Percentiles rank a stretch among this genome's conserved stretches.
Evolutionary conservation across 768 basidiomycete genomes (phyloP).

Genomic region (Gymnopilus junonius): DNA sequence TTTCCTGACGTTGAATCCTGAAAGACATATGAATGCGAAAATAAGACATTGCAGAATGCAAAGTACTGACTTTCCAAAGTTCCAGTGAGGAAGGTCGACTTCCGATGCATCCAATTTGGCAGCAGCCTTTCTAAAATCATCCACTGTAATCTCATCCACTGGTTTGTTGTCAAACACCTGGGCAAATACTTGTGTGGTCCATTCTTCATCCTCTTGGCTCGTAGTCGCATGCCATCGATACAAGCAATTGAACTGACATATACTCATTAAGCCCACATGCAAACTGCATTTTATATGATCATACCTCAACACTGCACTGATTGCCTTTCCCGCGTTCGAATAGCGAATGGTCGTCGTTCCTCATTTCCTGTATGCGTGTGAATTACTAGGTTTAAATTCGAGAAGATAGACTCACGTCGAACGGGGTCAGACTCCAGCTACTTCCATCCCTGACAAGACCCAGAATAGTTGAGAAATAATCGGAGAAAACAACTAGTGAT

Average conservation of each 20-base stretch:
- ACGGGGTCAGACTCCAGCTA: conserved; percentile 78
- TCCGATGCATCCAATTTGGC: conserved; percentile 41
- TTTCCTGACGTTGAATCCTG: conserved; percentile 63
- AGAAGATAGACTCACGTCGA: conserved; percentile 49
- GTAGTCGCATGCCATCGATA: conserved; percentile 89
- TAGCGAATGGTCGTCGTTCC: conserved; percentile 60
- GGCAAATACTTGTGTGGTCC: conserved; percentile 56
- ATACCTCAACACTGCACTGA: conserved; percentile 79
- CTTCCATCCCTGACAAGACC: conserved; percentile 79
- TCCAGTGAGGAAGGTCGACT: conserved; percentile 63
- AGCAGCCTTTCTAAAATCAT: conserved; percentile 58
- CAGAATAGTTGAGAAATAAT: conserved; percentile 81
- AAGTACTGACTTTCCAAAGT: conserved; percentile 58
- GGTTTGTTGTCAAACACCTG: conserved; percentile 58
- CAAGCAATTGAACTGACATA: conserved; percentile 74
- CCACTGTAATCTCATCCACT: conserved; percentile 45
- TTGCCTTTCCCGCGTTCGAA: conserved; percentile 86
- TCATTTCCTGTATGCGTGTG: conserved; percentile 58
- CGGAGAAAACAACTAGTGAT: conserved; percentile 68
- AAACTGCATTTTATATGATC: conserved; percentile 6
- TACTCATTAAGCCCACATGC: neutral
- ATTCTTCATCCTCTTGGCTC: conserved; percentile 70
- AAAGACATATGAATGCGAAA: neutral
- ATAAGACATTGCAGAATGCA: neutral
- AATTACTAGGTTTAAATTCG: neutral